These are phyloP conservation scores for Schizophyllum commune DNA, from an alignment of 1,284 basidiomycete species.

Conservation along the genomic window DNA sequence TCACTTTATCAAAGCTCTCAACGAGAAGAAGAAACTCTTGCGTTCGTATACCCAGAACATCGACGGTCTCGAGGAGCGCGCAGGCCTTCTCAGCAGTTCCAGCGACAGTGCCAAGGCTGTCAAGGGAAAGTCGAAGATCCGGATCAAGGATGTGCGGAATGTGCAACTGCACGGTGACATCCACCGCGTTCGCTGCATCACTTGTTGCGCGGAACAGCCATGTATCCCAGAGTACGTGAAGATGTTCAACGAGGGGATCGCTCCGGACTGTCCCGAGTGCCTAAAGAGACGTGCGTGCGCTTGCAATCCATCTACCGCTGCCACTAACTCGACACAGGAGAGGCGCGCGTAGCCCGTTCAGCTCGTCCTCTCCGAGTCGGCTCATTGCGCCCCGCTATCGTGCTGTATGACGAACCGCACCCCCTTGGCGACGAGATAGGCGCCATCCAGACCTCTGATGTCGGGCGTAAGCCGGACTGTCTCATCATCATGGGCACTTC, in stretches of 20 bases:
- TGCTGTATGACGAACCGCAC: conserved; percentile 86
- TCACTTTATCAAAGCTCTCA: conserved; percentile 79
- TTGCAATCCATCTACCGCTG: conserved; percentile 5
- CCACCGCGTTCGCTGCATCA: conserved; percentile 76
- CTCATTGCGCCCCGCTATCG: conserved; percentile 79
- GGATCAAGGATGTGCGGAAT: conserved; percentile 67
- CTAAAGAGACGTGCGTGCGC: conserved; percentile 58
- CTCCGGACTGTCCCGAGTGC: conserved; percentile 83
- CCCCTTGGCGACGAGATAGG: conserved; percentile 86
- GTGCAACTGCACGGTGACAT: conserved; percentile 92
- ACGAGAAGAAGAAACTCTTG: conserved; percentile 77
- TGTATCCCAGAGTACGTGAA: conserved; percentile 56
- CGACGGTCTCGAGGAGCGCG: conserved; percentile 82
- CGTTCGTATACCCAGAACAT: conserved; percentile 95
- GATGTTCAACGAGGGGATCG: conserved; percentile 57
- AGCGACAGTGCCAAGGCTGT: conserved; percentile 44
- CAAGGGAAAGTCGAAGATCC: conserved; percentile 59
- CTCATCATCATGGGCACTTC: conserved; percentile 95
- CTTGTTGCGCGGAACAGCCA: conserved; percentile 72
- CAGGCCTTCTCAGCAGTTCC: conserved; percentile 64
- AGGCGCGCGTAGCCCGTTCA: conserved; percentile 70
- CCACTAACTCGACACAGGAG: conserved; percentile 36
- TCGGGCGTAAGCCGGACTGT: conserved; percentile 77
- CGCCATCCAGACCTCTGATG: conserved; percentile 62
- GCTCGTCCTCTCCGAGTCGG: conserved; percentile 75